Conservation (phyloP, 805 yeast species). For the Candida koratica region DNA sequence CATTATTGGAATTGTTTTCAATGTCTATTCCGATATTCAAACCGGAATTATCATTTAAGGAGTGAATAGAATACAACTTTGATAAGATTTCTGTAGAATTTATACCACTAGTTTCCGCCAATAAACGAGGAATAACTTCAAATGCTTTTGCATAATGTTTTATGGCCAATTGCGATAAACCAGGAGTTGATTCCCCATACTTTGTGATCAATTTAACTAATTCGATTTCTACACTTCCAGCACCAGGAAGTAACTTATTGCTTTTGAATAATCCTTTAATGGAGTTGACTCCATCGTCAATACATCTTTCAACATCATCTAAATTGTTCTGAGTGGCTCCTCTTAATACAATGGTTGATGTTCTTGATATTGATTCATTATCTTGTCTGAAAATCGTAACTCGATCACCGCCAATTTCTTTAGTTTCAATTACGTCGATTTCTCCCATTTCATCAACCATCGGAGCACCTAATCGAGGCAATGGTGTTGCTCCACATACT, state of each 20-base stretch:
- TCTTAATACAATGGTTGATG: constrained; percentile 89
- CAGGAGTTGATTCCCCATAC: constrained; percentile 92
- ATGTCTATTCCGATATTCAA: constrained; percentile 68
- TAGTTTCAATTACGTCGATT: constrained; percentile 82
- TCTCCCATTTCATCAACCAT: constrained; percentile 90
- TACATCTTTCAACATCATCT: constrained; percentile 95
- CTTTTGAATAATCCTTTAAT: constrained; percentile 87
- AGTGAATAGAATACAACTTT: constrained; percentile 83
- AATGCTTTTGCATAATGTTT: constrained; percentile 92
- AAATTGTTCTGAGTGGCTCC: constrained; percentile 94
- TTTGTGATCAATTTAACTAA: constrained; percentile 72
- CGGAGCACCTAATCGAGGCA: constrained; percentile 92
- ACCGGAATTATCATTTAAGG: constrained; percentile 37
- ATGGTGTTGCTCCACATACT: constrained; percentile 96
- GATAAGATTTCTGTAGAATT: constrained; percentile 89
- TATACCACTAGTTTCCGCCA: constrained; percentile 92
- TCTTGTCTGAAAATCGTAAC: constrained; percentile 87
- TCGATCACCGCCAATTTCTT: constrained; percentile 96
- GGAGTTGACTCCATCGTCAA: constrained; percentile 93
- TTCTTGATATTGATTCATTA: constrained; percentile 58
- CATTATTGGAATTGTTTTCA: constrained; percentile 52
- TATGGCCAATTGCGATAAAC: constrained; percentile 86
- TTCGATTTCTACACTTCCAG: constrained; percentile 93
- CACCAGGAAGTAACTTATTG: constrained; percentile 80
- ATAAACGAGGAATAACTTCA: constrained; percentile 87